These are phyloP conservation scores for Septoria linicola DNA, from an alignment of 2,329 filamentous ascomycete genomes.

Conservation along the genomic window DNA sequence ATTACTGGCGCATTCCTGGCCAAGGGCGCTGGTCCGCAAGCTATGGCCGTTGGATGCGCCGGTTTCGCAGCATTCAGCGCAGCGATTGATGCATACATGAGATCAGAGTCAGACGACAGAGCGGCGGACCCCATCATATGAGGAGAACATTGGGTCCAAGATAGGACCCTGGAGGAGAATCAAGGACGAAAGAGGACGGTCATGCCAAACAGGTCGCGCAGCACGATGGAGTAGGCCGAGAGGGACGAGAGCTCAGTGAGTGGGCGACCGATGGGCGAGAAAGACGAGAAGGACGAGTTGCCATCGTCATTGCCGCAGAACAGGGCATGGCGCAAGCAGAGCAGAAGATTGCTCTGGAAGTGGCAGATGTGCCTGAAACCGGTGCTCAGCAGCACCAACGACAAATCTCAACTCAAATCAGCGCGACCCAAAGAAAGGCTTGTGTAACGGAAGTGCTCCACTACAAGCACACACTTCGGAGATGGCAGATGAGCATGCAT, in stretches of 20 bases:
- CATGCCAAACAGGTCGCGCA: too few relatives aligned
- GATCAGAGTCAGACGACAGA: constrained; percentile 57
- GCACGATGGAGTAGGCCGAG: too few relatives aligned
- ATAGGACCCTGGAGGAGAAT: not conserved
- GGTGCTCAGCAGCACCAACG: not conserved
- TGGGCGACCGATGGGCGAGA: too few relatives aligned
- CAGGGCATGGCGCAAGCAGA: too few relatives aligned
- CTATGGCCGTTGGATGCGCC: constrained; percentile 79
- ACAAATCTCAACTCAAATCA: constrained; percentile 5
- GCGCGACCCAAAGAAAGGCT: constrained; percentile 1
- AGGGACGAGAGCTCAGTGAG: too few relatives aligned
- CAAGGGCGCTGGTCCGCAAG: constrained; percentile 83
- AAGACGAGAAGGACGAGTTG: too few relatives aligned
- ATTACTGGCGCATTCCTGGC: constrained; percentile 87
- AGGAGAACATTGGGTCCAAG: constrained; percentile 13
- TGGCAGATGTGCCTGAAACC: not conserved
- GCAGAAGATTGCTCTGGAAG: not conserved
- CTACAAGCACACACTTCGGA: not conserved
- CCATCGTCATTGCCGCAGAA: too few relatives aligned
- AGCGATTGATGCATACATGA: constrained; percentile 90
- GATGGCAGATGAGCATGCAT: not conserved
- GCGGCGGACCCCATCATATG: constrained; percentile 41
- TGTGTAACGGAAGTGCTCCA: constrained; percentile 16
- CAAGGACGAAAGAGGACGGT: not conserved
- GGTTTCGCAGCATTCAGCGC: constrained; percentile 92